phyloP scores from a whole-genome alignment of 2,329 filamentous ascomycete genomes.

The Xylogone sp. region DNA sequence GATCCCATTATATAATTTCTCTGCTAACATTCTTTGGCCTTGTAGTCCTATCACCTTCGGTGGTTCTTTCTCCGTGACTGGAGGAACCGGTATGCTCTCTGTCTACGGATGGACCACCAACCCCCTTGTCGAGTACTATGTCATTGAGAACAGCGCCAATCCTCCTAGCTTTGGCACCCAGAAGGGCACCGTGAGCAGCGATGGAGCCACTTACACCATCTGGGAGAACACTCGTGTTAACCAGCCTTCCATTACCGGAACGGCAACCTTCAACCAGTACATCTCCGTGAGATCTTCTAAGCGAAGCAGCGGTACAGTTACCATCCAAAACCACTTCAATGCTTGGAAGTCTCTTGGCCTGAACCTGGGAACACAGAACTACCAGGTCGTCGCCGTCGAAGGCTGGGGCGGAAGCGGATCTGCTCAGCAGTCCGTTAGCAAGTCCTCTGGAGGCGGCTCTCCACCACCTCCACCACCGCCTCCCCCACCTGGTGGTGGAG shows the following conservation, averaged over 20 bases:
- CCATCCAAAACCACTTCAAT: constrained; percentile 45
- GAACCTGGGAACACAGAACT: constrained; percentile 41
- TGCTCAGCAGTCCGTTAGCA: constrained; percentile 19
- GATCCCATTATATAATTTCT: background rate
- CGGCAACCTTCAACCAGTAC: constrained; percentile 47
- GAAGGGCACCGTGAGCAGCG: constrained; percentile 46
- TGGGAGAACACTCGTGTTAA: constrained; percentile 27
- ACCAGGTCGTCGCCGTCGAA: constrained; percentile 52
- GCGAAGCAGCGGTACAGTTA: constrained; percentile 46
- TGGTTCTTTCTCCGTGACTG: constrained; percentile 31
- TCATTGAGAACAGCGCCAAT: constrained; percentile 50
- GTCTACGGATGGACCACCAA: constrained; percentile 53
- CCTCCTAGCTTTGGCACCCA: constrained; percentile 41
- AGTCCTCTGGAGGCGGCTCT: background rate
- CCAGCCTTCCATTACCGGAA: constrained; percentile 31
- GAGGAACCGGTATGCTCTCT: constrained; percentile 45
- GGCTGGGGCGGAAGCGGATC: constrained; percentile 46
- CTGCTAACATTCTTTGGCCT: background rate
- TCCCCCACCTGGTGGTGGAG: background rate
- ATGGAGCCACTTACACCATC: constrained; percentile 48
- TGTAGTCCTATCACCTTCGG: constrained; percentile 33
- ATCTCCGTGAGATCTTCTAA: constrained; percentile 47
- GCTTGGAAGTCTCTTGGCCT: constrained; percentile 46
- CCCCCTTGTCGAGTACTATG: constrained; percentile 56
- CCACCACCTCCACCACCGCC: background rate